A percentile compares a stretch with the other conserved stretches of the same genome.
Evolutionary conservation across 352 stramenopile species (phyloP).

Genomic region (Globisporangium yorkense): DNA sequence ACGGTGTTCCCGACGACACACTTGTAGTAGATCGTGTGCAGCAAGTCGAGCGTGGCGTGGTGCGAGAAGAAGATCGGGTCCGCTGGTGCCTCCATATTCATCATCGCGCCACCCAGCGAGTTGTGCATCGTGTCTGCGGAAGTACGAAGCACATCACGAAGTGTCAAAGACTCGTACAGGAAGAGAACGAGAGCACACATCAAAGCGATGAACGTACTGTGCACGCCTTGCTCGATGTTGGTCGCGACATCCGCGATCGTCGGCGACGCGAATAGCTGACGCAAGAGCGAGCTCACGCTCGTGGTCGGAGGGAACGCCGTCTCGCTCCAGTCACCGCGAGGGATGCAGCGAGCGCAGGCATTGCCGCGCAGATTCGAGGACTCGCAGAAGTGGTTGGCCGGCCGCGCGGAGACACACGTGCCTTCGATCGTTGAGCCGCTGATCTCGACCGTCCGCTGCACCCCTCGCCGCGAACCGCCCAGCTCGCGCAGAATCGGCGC

Average conservation of each 20-base stretch:
- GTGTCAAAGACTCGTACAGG: slow-evolving; percentile 8
- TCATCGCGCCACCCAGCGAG: slow-evolving; percentile 62
- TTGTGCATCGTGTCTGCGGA: slow-evolving; percentile 77
- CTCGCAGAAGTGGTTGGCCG: slow-evolving; percentile 77
- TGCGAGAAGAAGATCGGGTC: slow-evolving; percentile 88
- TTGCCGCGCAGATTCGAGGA: slow-evolving; percentile 29
- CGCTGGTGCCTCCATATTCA: slow-evolving; percentile 58
- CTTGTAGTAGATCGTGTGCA: slow-evolving; percentile 85
- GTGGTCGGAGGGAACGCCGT: slow-evolving; percentile 58
- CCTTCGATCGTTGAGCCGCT: slow-evolving; percentile 62
- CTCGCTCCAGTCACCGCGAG: slow-evolving; percentile 54
- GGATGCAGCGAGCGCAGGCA: slow-evolving; percentile 56
- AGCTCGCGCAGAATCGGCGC: slow-evolving; percentile 64
- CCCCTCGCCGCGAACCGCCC: slow-evolving; percentile 43
- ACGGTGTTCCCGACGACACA: slow-evolving; percentile 63
- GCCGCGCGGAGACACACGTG: slow-evolving; percentile 39
- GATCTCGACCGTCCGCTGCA: slow-evolving; percentile 37
- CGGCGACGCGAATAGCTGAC: slow-evolving; percentile 58
- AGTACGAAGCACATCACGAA: neutral
- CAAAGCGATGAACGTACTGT: slow-evolving; percentile 42
- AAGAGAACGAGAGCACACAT: no score
- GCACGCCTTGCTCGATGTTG: slow-evolving; percentile 68
- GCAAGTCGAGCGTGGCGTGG: slow-evolving; percentile 73
- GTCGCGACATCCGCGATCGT: slow-evolving; percentile 60
- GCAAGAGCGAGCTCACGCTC: slow-evolving; percentile 66